phyloP scores from a whole-genome alignment of 1,139 yeast genomes.

The Eremothecium sinecaudum region DNA sequence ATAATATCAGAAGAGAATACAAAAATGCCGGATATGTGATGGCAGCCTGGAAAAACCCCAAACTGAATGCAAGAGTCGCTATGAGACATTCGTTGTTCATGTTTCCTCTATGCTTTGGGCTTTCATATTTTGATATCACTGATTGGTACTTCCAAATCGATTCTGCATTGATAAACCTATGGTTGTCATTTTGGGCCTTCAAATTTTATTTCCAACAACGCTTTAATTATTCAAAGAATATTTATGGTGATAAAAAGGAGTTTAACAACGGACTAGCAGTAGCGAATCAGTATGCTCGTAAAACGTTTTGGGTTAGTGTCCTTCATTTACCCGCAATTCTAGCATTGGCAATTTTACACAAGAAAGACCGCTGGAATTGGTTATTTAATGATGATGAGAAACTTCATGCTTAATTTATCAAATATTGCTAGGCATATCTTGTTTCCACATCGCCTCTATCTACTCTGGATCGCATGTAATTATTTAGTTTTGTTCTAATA shows the following conservation, averaged over 20 bases:
- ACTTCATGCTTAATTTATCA: not conserved
- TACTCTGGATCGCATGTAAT: too few relatives aligned
- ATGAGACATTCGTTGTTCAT: constrained; percentile 76
- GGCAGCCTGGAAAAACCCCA: constrained; percentile 93
- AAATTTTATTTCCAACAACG: constrained; percentile 77
- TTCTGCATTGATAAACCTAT: constrained; percentile 70
- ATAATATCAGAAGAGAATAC: constrained; percentile 79
- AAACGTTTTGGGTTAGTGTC: constrained; percentile 89
- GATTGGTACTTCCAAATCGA: constrained; percentile 76
- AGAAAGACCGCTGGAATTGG: constrained; percentile 92
- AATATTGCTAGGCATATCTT: not conserved
- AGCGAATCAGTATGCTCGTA: constrained; percentile 65
- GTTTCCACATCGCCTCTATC: not conserved
- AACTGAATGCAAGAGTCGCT: constrained; percentile 86
- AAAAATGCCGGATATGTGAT: constrained; percentile 89
- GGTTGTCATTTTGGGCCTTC: constrained; percentile 75
- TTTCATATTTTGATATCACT: constrained; percentile 69
- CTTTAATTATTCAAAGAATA: constrained; percentile 39
- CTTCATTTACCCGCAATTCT: constrained; percentile 88
- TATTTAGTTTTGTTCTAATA: too few relatives aligned
- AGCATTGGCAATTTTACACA: constrained; percentile 87
- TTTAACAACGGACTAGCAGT: constrained; percentile 45
- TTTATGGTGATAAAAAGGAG: constrained; percentile 33
- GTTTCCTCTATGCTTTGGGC: constrained; percentile 88
- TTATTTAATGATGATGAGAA: constrained; percentile 27